Percentiles rank a stretch among this genome's conserved stretches.
Evolutionary conservation across 192 early-diverging fungal genomes (phyloP).

Genomic region (Gamsiella multidivaricata): DNA sequence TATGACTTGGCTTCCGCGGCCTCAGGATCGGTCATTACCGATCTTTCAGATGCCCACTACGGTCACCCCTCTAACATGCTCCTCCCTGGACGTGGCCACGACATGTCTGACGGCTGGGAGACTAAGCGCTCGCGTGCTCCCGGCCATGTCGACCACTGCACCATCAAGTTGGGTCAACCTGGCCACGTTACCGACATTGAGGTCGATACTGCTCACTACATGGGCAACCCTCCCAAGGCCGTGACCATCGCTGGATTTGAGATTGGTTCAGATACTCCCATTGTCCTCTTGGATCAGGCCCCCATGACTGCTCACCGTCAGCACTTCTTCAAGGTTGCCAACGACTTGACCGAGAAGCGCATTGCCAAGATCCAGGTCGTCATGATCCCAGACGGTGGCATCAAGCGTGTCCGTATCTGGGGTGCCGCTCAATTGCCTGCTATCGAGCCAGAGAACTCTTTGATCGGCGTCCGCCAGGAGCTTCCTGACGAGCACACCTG

Average conservation of each 20-base stretch:
- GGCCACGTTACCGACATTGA: constrained; percentile 79
- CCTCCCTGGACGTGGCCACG: constrained; percentile 79
- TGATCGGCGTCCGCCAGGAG: constrained; percentile 51
- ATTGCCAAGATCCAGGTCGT: constrained; percentile 55
- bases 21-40: constrained; percentile 73
- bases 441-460: constrained; percentile 40
- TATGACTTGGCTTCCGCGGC: constrained; percentile 79
- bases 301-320: constrained; percentile 76
- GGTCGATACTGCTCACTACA: constrained; percentile 90
- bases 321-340: constrained; percentile 73
- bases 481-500: constrained; percentile 55
- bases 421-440: constrained; percentile 66
- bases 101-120: constrained; percentile 96
- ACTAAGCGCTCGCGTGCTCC: constrained; percentile 85
- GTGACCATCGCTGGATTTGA: constrained; percentile 76
- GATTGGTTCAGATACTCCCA: constrained; percentile 33
- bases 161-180: constrained; percentile 79
- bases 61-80: constrained; percentile 83
- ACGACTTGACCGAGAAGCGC: constrained; percentile 58
- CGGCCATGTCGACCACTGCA: constrained; percentile 79
- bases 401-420: constrained; percentile 87
- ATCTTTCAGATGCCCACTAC: constrained; percentile 84
- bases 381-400: constrained; percentile 88
- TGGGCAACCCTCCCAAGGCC: constrained; percentile 90
- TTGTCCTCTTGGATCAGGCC: constrained; percentile 34